phyloP scores from a whole-genome alignment of 2,329 filamentous ascomycete genomes.

The Boeremia exigua region DNA sequence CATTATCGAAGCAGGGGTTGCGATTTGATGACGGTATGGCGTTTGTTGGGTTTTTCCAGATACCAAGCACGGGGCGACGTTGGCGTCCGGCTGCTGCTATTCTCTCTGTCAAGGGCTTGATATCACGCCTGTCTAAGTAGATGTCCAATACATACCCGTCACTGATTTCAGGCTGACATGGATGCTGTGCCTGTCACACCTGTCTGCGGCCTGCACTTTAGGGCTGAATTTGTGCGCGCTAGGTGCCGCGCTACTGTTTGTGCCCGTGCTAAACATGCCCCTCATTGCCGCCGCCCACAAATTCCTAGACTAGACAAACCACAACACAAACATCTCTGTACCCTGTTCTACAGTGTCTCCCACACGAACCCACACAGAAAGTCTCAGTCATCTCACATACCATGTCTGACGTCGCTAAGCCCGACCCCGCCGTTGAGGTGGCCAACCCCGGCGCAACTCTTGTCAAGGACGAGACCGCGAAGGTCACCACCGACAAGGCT shows the following conservation, averaged over 20 bases:
- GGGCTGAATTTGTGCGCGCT: constrained; percentile 7
- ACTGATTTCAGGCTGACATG: background rate
- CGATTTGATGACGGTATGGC: constrained; percentile 1
- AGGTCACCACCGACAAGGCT: constrained; percentile 50
- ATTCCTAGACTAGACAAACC: constrained; percentile 28
- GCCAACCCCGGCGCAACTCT: constrained; percentile 50
- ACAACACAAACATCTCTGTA: constrained; percentile 22
- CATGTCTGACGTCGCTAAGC: constrained; percentile 50
- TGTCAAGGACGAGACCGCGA: constrained; percentile 52
- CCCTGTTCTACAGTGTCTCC: constrained; percentile 14
- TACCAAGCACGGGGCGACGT: constrained; percentile 6
- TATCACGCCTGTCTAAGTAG: background rate
- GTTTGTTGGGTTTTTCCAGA: constrained; percentile 16
- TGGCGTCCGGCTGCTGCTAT: background rate
- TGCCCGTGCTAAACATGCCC: constrained; percentile 17
- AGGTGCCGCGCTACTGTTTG: background rate
- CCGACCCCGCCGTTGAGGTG: constrained; percentile 49
- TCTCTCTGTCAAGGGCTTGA: background rate
- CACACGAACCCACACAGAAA: constrained; percentile 10
- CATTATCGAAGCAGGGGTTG: background rate
- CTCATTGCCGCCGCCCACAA: constrained; percentile 34
- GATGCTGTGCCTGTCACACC: background rate
- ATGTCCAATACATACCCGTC: background rate
- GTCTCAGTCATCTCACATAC: constrained; percentile 10
- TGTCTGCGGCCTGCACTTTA: background rate